Base-by-base conservation (phyloP, 768 basidiomycete species). In the Rhizopogon rudus region DNA sequence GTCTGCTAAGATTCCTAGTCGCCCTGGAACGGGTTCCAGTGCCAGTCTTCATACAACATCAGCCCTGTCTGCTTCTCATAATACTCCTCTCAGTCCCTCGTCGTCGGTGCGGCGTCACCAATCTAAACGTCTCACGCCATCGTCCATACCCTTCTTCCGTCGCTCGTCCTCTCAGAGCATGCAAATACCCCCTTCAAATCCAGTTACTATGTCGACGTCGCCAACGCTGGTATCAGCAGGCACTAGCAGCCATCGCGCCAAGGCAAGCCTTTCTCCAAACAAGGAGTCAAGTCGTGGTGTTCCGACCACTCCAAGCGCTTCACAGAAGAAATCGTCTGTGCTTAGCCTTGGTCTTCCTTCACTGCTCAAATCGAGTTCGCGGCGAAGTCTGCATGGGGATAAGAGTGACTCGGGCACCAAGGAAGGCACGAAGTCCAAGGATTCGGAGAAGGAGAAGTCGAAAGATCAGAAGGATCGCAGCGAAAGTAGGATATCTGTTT, bases 101-200 rank as follows among this genome's bases (percentile, higher is more conserved):
- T 78, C 83, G 16, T 89, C 88, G 14, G 69, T 86, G 42, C 81
- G 84, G 51, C 82, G 86, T 40, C 79, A 81, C 29, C 83, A 85
- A 55, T 67, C 73, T 22, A 93, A 87, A 68, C 86, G 93, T 56
- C 81, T 93, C 44, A 94, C 93, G 1, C 93, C 93, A 1, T 93
- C 91, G 28, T 90, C 91, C 13, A 96, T 96, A 56, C 93, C 93
- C 2, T 96, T 96, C 73, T 95, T 96, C 76, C 83, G 91, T 43
- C 87, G 93, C 37, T 93, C 92, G 7, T 90, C 91, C 28, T 94
- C 93, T 6, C 89, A 93, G 65, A 91, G 88, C 13, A 87, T 91
- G 80, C 87, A 91, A 58, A 68, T 86, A 25, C 80, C 84, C 17
- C 74, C 81, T 6, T 65, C 69, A n/a, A 63, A 57, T 51, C 55